Base-by-base conservation (phyloP, 208 protist genomes). In the Crithidia expoeki region DNA sequence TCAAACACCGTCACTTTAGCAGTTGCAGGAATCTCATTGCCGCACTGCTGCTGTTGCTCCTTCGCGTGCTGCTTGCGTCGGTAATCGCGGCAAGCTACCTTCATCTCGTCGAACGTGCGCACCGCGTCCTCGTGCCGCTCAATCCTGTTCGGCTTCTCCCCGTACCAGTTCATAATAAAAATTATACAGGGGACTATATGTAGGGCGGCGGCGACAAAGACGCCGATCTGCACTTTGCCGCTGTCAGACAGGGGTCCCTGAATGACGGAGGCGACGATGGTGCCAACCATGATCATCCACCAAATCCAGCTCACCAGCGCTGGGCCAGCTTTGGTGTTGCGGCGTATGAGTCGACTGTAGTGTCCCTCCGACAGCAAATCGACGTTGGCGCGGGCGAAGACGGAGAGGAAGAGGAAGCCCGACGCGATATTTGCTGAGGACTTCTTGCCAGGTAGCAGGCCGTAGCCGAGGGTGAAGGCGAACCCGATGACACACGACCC, bases 331-430 rank as follows among this genome's bases (percentile, higher is more conserved):
- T 10, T 23, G 7, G 84, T 72, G 27, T 69, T 28, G 25, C 56
- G 64, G 16, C 77, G 80, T 9, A 89, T 80, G 38, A 81, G 38
- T 27, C 79, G 74, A 63, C 69, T 81, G 77, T 86, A 89, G 55
- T 79, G 68, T 27, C 84, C 84, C 67, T 89, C 63, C 27, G 77
- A 80, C n/a, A 89, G 80, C 36, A 86, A 70, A 63, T 89, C 84
- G 16, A 89, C 51, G 38, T 77, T 81, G 16, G 76, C 76, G 27
- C 73, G 64, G 30, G 61, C 61, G 57, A 86, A 86, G 40, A 69
- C 34, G 5, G 58, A 64, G 50, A 86, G 52, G 59, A 89, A 89
- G 21, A 77, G 60, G 49, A 89, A 63, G 27, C 55, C 80, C 12
- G 69, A 61, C 0, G 67, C 80, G 19, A 73, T 50, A 21, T 65